Base-by-base conservation (phyloP, 495 filamentous ascomycete genomes). In the Aspergillus baeticus region DNA sequence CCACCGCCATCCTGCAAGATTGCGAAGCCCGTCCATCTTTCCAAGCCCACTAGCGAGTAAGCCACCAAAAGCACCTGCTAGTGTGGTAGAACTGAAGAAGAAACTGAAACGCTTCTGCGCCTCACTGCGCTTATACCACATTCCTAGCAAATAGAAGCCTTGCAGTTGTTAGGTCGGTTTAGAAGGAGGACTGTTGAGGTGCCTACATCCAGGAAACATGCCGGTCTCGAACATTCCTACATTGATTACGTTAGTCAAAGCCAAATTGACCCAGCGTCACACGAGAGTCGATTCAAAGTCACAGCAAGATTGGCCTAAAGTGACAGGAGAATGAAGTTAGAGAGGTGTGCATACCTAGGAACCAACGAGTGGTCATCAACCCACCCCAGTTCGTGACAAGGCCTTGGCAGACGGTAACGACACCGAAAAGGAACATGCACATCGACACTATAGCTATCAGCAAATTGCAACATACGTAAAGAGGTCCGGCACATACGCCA, bases 71-170 rank as follows among this genome's bases (percentile, higher is more conserved):
- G 91, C 91, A 20, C 91, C 91, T 6, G 91, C 91, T 22, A 96
- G 69, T 2, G 87, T 87, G 1, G 92, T 93, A 3, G 84, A 87
- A 58, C 78, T 79, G 78, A 95, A 98, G 77, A 97, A 96, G 76
- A 97, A 88, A 37, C 83, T 87, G 69, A 90, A 96, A 18, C 93
- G 83, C 65, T 88, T 89, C 71, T 96, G 92, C 2, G 92, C 90
- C 74, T 97, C 93, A 20, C 74, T 75, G 23, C 92, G 84, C 55
- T 86, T 86, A 62, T 98, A 98, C 91, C 92, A 96, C 87, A 90
- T 91, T 34, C 85, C 81, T 62, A 91, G 78, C 2, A 95, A 74
- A 68, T 93, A 94, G 68, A 93, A 90, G n/a, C 87, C 81, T 70
- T 62, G 47, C 39, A 22, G 36, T 29, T 29, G 41, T 64, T 45